Percentiles rank a stretch among this genome's conserved stretches.
Evolutionary conservation across 2,329 filamentous ascomycete genomes (phyloP).

Genomic region (Aotearoamyces nothofagi): DNA sequence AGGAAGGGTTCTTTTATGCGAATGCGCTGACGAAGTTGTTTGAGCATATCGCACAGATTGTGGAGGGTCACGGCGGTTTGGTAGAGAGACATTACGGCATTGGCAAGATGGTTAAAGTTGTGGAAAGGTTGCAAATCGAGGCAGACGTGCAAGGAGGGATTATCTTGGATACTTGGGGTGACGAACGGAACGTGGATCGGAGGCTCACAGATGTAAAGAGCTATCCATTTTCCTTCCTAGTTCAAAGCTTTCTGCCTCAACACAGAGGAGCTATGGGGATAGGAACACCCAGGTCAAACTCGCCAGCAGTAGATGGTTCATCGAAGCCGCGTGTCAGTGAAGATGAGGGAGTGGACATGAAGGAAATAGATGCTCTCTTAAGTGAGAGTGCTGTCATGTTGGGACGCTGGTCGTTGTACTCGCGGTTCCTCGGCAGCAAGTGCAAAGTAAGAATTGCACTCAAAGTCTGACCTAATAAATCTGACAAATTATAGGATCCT

Average conservation of each 20-base stretch:
- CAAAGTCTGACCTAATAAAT: constrained; percentile 9
- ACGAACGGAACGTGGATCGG: constrained; percentile 72
- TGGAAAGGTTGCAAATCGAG: constrained; percentile 84
- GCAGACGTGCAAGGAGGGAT: constrained; percentile 95
- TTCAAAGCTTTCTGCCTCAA: constrained; percentile 76
- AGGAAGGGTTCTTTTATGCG: constrained; percentile 81
- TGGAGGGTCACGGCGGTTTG: constrained; percentile 78
- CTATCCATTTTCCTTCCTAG: constrained; percentile 92
- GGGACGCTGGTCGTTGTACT: constrained; percentile 83
- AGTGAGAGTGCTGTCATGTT: constrained; percentile 88
- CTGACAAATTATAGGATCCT: constrained; percentile 30
- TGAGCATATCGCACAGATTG: constrained; percentile 93
- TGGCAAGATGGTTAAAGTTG: constrained; percentile 88
- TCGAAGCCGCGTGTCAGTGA: constrained; percentile 50
- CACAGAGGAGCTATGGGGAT: constrained; percentile 45
- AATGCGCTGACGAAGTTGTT: constrained; percentile 84
- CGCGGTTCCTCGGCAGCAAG: constrained; percentile 75
- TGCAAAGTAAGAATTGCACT: constrained; percentile 46
- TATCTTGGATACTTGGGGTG: constrained; percentile 87
- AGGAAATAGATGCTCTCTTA: constrained; percentile 77
- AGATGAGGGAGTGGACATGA: constrained; percentile 93
- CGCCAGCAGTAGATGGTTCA: constrained; percentile 49
- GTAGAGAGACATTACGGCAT: constrained; percentile 89
- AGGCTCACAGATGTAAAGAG: constrained; percentile 91
- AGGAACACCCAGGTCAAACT: constrained; percentile 55